These are phyloP conservation scores for Euphorbia celastroides DNA, from an alignment of 441 rosid species.

Conservation along the genomic window DNA sequence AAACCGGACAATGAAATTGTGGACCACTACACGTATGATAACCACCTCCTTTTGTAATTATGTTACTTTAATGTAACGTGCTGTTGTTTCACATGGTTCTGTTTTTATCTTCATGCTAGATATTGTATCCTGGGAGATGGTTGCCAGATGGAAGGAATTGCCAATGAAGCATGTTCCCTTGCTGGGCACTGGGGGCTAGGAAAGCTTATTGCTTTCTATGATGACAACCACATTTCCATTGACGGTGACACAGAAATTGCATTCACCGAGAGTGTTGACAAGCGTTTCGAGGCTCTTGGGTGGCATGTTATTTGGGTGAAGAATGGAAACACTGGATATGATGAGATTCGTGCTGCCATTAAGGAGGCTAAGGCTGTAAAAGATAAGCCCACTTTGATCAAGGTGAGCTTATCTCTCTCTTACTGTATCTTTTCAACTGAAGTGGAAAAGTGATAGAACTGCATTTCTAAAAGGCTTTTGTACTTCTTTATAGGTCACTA, in stretches of 20 bases:
- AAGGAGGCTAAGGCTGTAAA: constrained; percentile 86
- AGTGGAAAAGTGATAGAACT: background rate
- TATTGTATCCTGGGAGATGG: constrained; percentile 81
- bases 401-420: constrained; percentile 37
- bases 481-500: constrained; percentile 51
- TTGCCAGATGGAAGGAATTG: constrained; percentile 90
- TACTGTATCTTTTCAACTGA: background rate
- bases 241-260: constrained; percentile 93
- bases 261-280: constrained; percentile 73
- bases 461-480: background rate
- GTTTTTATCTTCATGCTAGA: constrained; percentile 24
- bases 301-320: constrained; percentile 98
- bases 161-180: constrained; percentile 81
- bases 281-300: constrained; percentile 84
- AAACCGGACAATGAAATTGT: constrained; percentile 85
- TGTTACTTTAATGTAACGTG: background rate
- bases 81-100: background rate
- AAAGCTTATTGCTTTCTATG: constrained; percentile 86
- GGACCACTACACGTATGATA: constrained; percentile 84
- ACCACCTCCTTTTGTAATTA: background rate
- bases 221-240: constrained; percentile 93
- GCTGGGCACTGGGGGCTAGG: constrained; percentile 97
- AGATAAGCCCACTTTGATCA: constrained; percentile 89
- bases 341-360: constrained; percentile 91
- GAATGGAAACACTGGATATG: constrained; percentile 90